Percentiles rank a stretch among this genome's conserved stretches.
Conservation (phyloP, 106 monocot genomes). For the Dioscorea alata region DNA sequence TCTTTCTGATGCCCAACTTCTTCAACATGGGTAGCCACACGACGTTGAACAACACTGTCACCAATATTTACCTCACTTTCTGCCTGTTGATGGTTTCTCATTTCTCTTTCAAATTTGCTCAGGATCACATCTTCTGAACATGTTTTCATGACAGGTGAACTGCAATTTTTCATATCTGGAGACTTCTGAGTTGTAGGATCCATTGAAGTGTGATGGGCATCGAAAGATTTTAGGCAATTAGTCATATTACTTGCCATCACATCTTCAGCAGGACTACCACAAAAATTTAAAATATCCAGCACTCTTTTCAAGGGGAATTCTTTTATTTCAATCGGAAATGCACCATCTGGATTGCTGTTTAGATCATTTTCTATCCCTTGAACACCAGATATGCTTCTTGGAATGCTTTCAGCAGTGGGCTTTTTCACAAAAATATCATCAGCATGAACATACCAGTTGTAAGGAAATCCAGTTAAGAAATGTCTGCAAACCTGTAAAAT, state of each 20-base stretch:
- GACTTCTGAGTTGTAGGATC: neutral
- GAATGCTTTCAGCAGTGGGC: neutral
- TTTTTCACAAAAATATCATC: constrained; percentile 5
- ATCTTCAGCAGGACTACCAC: neutral
- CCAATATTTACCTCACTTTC: neutral
- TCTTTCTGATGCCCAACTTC: neutral
- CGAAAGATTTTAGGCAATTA: constrained; percentile 2
- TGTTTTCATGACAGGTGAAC: neutral
- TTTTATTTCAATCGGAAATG: neutral
- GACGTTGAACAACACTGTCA: neutral
- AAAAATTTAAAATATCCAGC: neutral
- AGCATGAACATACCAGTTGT: constrained; percentile 20
- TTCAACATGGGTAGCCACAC: neutral
- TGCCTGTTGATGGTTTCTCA: neutral
- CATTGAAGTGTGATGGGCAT: neutral
- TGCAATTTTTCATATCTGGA: constrained; percentile 1
- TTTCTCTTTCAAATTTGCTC: neutral
- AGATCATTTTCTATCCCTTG: neutral
- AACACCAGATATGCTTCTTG: neutral
- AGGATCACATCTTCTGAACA: neutral
- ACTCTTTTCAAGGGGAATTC: neutral
- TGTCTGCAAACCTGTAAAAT: constrained; percentile 13
- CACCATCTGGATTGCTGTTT: neutral
- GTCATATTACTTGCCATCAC: neutral
- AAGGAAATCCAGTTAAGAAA: constrained; percentile 26